Percentiles rank a stretch among this genome's conserved stretches.
Conservation (phyloP, 352 stramenopile genomes). For the Phytopythium litorale region DNA sequence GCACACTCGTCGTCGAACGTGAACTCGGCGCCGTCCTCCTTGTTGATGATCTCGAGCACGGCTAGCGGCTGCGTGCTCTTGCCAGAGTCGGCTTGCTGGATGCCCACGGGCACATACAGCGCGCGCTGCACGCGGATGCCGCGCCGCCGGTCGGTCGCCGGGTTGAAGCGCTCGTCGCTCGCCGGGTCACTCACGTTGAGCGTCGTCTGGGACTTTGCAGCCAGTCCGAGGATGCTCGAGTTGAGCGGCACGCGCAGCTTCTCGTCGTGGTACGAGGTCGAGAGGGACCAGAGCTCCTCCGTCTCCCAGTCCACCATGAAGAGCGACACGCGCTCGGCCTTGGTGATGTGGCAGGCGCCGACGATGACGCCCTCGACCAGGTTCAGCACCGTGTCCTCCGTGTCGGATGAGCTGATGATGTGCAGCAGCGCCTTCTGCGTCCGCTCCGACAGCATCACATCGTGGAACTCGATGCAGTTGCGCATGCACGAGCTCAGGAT, state of each 20-base stretch:
- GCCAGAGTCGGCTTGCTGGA: conserved; percentile 41
- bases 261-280: conserved; percentile 69
- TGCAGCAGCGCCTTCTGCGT: conserved; percentile 83
- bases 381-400: conserved; percentile 80
- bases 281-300: conserved; percentile 77
- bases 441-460: conserved; percentile 75
- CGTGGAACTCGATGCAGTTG: conserved; percentile 85
- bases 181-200: conserved; percentile 70
- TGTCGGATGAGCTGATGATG: conserved; percentile 83
- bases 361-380: conserved; percentile 82
- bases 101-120: conserved; percentile 81
- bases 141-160: conserved; percentile 44
- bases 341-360: conserved; percentile 77
- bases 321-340: conserved; percentile 66
- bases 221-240: conserved; percentile 55
- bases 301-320: conserved; percentile 87
- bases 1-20: conserved; percentile 84
- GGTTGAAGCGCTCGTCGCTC: conserved; percentile 54
- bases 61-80: conserved; percentile 62
- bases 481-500: conserved; percentile 83
- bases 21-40: conserved; percentile 62
- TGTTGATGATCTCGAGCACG: conserved; percentile 89
- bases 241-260: conserved; percentile 59
- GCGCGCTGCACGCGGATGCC: conserved; percentile 67
- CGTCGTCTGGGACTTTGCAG: conserved; percentile 52